Percentiles rank a stretch among this genome's conserved stretches.
Conservation (phyloP, 768 basidiomycete genomes). For the Lentinula sp. region DNA sequence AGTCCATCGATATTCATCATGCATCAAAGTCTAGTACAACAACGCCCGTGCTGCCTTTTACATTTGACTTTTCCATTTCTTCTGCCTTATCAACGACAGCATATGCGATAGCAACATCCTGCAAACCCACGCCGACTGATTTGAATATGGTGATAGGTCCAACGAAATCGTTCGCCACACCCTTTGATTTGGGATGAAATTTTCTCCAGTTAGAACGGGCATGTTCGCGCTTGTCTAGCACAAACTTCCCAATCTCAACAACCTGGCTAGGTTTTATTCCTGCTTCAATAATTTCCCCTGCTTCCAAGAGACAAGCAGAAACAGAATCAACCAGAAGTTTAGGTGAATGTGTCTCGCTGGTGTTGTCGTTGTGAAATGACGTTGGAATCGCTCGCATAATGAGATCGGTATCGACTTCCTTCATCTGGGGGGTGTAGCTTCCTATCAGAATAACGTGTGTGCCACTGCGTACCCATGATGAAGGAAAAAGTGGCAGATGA, state of each 20-base stretch:
- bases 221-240: constrained; percentile 16
- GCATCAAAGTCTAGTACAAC: constrained; percentile 39
- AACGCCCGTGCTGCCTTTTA: constrained; percentile 34
- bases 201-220: not conserved
- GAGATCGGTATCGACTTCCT: constrained; percentile 59
- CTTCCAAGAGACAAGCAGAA: constrained; percentile 66
- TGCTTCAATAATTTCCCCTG: constrained; percentile 75
- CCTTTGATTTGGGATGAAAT: not conserved
- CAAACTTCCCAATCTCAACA: constrained; percentile 66
- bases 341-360: constrained; percentile 8
- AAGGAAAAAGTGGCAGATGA: constrained; percentile 62
- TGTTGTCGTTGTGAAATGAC: not conserved
- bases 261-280: constrained; percentile 31
- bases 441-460: constrained; percentile 76
- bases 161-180: constrained; percentile 4
- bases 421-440: constrained; percentile 78
- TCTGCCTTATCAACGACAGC: constrained; percentile 62
- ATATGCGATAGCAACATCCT: constrained; percentile 78
- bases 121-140: constrained; percentile 82
- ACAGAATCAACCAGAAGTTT: constrained; percentile 70
- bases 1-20: no score
- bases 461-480: constrained; percentile 51
- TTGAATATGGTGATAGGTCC: constrained; percentile 78
- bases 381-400: constrained; percentile 41
- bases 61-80: constrained; percentile 23